Base-by-base conservation (phyloP, 768 basidiomycete genomes). In the Rhodocollybia butyracea region DNA sequence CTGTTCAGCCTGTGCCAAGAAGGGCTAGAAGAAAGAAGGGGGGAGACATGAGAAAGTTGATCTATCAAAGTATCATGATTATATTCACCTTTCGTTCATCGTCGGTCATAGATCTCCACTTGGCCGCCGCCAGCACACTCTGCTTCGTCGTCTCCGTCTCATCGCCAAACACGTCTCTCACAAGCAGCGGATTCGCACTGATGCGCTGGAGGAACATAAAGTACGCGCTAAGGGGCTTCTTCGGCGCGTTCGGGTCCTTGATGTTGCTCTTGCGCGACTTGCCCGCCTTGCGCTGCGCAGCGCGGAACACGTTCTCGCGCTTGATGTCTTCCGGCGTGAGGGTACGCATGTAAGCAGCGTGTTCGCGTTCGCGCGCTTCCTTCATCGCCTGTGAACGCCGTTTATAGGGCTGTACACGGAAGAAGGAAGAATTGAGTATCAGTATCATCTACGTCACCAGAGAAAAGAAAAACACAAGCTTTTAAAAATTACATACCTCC, bases 211-310 rank as follows among this genome's bases (percentile, higher is more conserved):
- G 69, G 76, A 94, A 97, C 86, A 95, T 90, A 61, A 97, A 96
- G 65, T 96, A 97, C 0, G 94, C 93, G 66, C 85, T 88, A 41
- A 96, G 82, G 5, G 94, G 94, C 66, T 96, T 96, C 84, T 94
- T 95, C 3, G 94, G 94, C 7, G 93, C 94, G 66, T 97, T 96
- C 31, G 94, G 94, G 68, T 97, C 94, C 75, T 95, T 96, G 72
- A 97, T 89, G 68, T 97, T 97, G 61, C 88, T 88, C 80, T 89
- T 91, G 59, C 92, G 81, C 36, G 90, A 94, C 70, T 93, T 94
- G 59, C 94, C 94, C 15, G 91, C 89, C 71, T 92, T 93, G 57
- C 94, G 86, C 71, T 96, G 94, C 29, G 92, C 91, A 38, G 94
- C 86, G 39, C 94, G 86, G 73, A 88, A 97, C 6, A 76, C 79